Base-by-base conservation (phyloP, 768 basidiomycete genomes). In the Psilocybe tampanensis region DNA sequence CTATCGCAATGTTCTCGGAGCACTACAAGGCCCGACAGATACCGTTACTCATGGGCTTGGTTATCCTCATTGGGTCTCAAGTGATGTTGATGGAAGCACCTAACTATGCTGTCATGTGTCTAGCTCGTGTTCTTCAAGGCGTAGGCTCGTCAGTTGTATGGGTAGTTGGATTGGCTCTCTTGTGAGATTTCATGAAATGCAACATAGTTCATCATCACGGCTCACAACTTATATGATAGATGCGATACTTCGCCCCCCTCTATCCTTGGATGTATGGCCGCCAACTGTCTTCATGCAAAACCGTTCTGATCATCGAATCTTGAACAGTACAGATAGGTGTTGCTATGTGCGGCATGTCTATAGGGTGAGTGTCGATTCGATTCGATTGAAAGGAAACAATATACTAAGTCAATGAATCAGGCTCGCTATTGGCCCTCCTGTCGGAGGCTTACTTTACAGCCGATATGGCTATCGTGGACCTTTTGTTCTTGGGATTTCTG, bases 81-180 rank as follows among this genome's bases (percentile, higher is more conserved):
- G 66, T 86, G 17, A 74, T 87, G 71, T 72, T 88, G 11, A 86
- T 87, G 85, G 82, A 85, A 60, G 84, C 85, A 0, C 80, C 79
- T 2, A 78, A 72, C 36, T 86, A 81, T 60, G 62, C 78, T 53
- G 67, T 85, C 12, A 85, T 88, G 84, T 79, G 76, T 13, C 29
- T 86, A 34, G 84, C 86, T 8, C 80, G 86, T 29, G 64, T 79
- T n/a, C 47, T 86, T 23, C 86, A 87, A 66, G 86, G 86, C 4
- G 67, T 84, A 9, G 80, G 81, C 15, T 85, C 85, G 0, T 81
- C 85, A 5, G 75, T 85, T 68, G 75, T 88, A 8, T 87, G 85
- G 85, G 76, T 84, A 0, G 80, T 86, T 18, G 86, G 86, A 1
- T 62, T 87, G 29, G 85, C 86, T 22, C 72, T 87, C 24, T 66